Base-by-base conservation (phyloP, 2,329 filamentous ascomycete genomes). In the Aspergillus texensis region DNA sequence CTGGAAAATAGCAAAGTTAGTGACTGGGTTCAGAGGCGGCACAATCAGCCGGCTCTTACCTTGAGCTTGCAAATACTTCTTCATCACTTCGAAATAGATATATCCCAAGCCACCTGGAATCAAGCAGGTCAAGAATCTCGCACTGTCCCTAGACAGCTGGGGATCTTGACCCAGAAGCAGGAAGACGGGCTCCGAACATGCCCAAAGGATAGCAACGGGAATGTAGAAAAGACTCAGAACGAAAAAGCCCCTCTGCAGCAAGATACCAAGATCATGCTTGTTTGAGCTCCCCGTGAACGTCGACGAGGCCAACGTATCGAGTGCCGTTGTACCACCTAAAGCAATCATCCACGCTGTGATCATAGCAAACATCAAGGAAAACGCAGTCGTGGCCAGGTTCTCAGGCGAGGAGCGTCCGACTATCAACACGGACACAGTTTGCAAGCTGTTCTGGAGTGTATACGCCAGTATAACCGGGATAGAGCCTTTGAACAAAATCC, bases 341-440 rank as follows among this genome's bases (percentile, higher is more conserved):
- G 89, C 93, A 63, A 96, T 91, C 43, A 96, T 85, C 92, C 93
- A 96, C 0, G 89, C 93, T 0, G 92, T 93, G 26, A 91, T 89
- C 91, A 94, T 93, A 60, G 93, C 93, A 70, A 96, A 96, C 93
- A 96, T 96, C 81, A 95, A 94, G 2, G 91, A 91, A 72, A 96
- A 96, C 0, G 93, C 92, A 1, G 92, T 90, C 0, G 90, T 91
- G 0, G 93, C 91, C 8, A 96, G 81, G 1, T 92, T 88, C 76
- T 95, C 90, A 1, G 93, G 89, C 0, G 91, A 94, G 0, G 93
- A 81, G 3, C 91, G 88, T 11, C 93, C 93, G 3, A 92, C 92
- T 43, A 96, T 89, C 53, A 96, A 80, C 5, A 96, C 91, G 0
- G 92, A 95, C 1, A 91, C 75, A 0, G 93, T 96, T 74, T 96